These are phyloP conservation scores for Dictyostelium citrinum DNA, from an alignment of 78 protist species.

Conservation along the genomic window DNA sequence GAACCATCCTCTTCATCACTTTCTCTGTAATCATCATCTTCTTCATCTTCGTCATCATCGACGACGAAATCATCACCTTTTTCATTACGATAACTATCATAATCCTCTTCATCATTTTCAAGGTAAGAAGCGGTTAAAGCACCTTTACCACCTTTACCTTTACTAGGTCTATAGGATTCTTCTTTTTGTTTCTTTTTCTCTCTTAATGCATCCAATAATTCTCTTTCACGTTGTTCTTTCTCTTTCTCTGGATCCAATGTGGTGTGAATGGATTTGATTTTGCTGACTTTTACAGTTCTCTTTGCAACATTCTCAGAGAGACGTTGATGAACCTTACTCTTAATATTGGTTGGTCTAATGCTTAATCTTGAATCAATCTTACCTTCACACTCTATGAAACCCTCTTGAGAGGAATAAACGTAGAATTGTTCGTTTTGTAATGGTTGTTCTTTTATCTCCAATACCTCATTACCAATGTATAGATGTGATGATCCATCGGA, in stretches of 20 bases:
- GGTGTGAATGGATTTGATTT: conserved; percentile 32
- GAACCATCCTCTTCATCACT: neutral
- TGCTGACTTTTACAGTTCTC: conserved; percentile 10
- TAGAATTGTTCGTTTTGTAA: conserved; percentile 39
- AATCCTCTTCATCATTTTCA: neutral
- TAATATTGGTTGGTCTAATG: conserved; percentile 59
- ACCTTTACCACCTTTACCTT: neutral
- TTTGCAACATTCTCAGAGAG: conserved; percentile 19
- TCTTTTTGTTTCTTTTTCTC: neutral
- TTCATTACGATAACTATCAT: neutral
- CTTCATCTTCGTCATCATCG: conserved; percentile 24
- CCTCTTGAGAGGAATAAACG: conserved; percentile 50
- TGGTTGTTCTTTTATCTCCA: conserved; percentile 59
- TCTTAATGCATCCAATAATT: neutral
- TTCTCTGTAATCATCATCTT: neutral
- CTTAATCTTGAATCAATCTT: conserved; percentile 19
- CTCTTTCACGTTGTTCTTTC: conserved; percentile 32
- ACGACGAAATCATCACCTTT: conserved; percentile 21
- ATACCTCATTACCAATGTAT: conserved; percentile 73
- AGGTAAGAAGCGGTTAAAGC: neutral
- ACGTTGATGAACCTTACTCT: conserved; percentile 51
- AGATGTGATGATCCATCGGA: conserved; percentile 68
- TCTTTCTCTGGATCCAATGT: conserved; percentile 65
- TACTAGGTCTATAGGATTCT: neutral
- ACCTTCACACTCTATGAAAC: conserved; percentile 70